Conservation (phyloP, 176 grass and related monocot species). For the Zoysia japonica region DNA sequence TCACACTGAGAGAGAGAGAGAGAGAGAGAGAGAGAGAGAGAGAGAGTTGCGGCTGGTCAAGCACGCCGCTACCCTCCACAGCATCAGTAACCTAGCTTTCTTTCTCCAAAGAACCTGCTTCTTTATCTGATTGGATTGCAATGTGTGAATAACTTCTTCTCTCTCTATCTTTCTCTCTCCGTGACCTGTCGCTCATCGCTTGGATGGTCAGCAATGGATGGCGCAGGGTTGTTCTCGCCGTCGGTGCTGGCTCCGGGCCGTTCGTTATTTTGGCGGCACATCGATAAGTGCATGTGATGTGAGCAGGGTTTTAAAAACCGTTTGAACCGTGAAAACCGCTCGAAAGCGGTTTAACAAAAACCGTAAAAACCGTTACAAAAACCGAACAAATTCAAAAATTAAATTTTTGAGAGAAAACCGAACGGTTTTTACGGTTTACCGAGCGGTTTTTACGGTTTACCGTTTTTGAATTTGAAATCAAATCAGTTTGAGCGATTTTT, state of each 20-base stretch:
- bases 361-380: no score
- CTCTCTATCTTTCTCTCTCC: background rate
- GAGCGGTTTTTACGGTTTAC: no score
- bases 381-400: no score
- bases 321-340: no score
- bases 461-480: no score
- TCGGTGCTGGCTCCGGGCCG: background rate
- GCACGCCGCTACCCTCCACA: slow-evolving; percentile 16
- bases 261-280: background rate
- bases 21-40: background rate
- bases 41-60: no score
- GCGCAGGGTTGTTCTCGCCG: background rate
- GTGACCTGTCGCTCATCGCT: background rate
- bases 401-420: no score
- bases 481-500: no score
- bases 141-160: background rate
- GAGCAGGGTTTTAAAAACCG: no score
- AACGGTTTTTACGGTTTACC: no score
- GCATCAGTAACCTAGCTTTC: background rate
- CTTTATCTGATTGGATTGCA: background rate
- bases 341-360: no score
- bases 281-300: background rate
- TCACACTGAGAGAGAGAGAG: background rate
- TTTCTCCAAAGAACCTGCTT: background rate
- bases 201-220: background rate